Percentiles rank a stretch among this genome's conserved stretches.
phyloP scores from a whole-genome alignment of 345 rosid genomes.

The Eucalyptus curtisii region DNA sequence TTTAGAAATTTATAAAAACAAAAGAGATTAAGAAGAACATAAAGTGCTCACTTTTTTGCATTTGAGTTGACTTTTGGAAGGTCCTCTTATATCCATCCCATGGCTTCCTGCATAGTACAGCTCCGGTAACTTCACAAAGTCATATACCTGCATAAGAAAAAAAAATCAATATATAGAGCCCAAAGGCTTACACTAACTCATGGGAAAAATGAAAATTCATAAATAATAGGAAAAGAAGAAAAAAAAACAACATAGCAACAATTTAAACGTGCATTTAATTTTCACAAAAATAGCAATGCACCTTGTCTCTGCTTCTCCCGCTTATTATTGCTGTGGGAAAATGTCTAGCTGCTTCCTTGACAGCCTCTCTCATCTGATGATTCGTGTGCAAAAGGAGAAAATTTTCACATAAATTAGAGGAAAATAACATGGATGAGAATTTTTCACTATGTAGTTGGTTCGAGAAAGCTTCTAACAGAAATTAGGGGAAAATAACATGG shows the following conservation, averaged over 20 bases:
- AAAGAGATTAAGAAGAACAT: neutral
- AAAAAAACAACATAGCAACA: neutral
- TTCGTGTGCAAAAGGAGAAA: neutral
- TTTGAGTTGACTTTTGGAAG: conserved; percentile 28
- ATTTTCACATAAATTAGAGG: neutral
- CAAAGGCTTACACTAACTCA: neutral
- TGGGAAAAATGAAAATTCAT: neutral
- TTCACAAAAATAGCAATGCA: conserved; percentile 5
- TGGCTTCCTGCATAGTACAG: conserved; percentile 96
- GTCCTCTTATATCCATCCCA: conserved; percentile 98
- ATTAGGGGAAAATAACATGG: neutral
- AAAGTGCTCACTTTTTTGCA: conserved; percentile 27
- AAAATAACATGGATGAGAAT: neutral
- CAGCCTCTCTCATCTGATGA: conserved; percentile 70
- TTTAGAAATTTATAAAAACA: neutral
- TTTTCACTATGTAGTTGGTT: neutral
- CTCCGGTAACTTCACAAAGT: conserved; percentile 66
- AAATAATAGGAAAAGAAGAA: neutral
- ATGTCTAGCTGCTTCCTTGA: conserved; percentile 46
- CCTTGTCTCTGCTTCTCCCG: conserved; percentile 95
- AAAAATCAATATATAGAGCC: neutral
- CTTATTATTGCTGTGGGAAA: conserved; percentile 94
- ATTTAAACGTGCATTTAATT: neutral
- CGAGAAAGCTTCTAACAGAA: neutral
- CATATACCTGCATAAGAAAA: conserved; percentile 39